Evolutionary conservation across 208 protist genomes (phyloP), one percentile per base, ranked within the genome.

Genomic region (Wallacemonas rigidus): DNA sequence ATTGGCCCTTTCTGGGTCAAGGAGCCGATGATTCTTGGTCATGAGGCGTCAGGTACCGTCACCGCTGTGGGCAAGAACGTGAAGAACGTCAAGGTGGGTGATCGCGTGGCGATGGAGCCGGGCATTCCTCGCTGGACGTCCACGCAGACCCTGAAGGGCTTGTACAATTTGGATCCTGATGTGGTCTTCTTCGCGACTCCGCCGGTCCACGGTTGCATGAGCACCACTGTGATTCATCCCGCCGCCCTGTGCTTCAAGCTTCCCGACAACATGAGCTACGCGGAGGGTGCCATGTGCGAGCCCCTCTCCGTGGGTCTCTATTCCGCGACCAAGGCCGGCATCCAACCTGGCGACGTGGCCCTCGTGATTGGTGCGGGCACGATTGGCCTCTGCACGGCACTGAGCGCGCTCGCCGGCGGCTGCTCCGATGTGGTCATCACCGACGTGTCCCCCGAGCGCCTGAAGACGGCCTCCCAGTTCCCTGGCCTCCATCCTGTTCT

Each of bases 121-220:
- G 87, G 89, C 48, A 85, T 93, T 51, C 83, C 83, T 1, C 84
- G 83, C 79, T 83, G 74, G 76, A 68, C 75, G 15, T 90, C 85
- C 11, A 53, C 55, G 71, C 71, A 86, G 72, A 90, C 83, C 53
- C 82, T 82, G 17, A 73, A 62, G 43, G 89, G 89, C 35, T 35
- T 83, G 62, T 94, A 94, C 80, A 94, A 92, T 67, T 68, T 94
- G 11, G 89, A 89, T 68, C 84, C 84, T 38, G 72, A 86, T n/a
- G 65, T 94, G 35, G 74, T 70, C 35, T 94, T 94, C 79, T 87
- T 80, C 48, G 89, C 89, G 9, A 94, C 89, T 35, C 89, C 89
- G 41, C 89, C 89, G 26, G 60, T 86, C 36, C 74, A 88, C 51
- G 82, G 85, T 3, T 90, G 81, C 78, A 76, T 81, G 70, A 78